phyloP scores from a whole-genome alignment of 768 basidiomycete species.

The Filobasidium floriforme region DNA sequence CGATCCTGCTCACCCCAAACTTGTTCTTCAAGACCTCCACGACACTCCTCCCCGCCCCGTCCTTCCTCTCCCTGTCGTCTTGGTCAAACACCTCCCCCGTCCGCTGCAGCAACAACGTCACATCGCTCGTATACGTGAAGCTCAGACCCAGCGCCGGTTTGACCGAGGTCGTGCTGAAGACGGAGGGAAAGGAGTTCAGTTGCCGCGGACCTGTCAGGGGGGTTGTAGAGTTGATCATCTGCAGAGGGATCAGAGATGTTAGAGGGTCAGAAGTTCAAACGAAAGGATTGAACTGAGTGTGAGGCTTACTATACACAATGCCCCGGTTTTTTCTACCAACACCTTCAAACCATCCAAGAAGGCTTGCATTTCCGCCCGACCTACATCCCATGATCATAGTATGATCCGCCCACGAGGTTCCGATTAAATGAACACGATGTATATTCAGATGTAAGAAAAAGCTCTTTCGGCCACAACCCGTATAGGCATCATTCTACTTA shows the following conservation, averaged over 20 bases:
- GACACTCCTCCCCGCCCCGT: conserved; percentile 25
- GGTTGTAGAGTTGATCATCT: not conserved
- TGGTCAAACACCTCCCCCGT: conserved; percentile 39
- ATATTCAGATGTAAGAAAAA: too few species aligned
- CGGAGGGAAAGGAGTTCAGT: conserved; percentile 27
- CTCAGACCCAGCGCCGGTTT: conserved; percentile 37
- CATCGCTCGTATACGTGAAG: conserved; percentile 36
- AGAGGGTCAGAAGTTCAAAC: too few species aligned
- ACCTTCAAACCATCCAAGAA: conserved; percentile 15
- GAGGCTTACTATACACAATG: conserved; percentile 21
- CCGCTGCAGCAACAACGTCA: conserved; percentile 37
- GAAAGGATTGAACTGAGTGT: too few species aligned
- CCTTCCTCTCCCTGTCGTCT: conserved; percentile 28
- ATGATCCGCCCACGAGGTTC: not conserved
- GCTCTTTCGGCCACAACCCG: too few species aligned
- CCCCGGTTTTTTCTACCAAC: not conserved
- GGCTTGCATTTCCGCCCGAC: conserved; percentile 14
- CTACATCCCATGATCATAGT: not conserved
- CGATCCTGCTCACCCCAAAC: conserved; percentile 29
- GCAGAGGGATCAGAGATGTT: not conserved
- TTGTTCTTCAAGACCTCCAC: conserved; percentile 41
- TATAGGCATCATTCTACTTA: too few species aligned
- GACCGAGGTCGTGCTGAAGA: conserved; percentile 34
- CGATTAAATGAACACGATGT: too few species aligned
- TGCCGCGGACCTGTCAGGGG: not conserved